Conservation (phyloP, 2,329 filamentous ascomycete species). For the Clonostachys byssicola region DNA sequence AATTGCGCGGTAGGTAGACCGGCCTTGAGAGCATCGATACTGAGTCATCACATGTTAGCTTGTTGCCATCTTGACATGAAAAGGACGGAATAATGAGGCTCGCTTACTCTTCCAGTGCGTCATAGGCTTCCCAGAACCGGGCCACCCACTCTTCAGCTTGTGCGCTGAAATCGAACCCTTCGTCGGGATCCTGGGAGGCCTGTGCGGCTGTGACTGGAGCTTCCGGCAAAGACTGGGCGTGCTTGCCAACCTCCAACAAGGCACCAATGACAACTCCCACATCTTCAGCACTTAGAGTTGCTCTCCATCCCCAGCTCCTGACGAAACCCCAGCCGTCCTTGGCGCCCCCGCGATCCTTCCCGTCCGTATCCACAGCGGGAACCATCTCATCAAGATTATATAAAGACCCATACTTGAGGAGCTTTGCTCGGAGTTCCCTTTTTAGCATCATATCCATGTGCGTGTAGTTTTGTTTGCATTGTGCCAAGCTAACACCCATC, state of each 20-base stretch:
- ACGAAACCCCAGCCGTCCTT: constrained; percentile 98
- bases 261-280: constrained; percentile 91
- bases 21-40: constrained; percentile 71
- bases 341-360: constrained; percentile 62
- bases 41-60: constrained; percentile 18
- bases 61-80: background rate
- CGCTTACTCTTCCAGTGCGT: constrained; percentile 64
- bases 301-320: constrained; percentile 95
- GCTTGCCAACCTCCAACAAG: constrained; percentile 83
- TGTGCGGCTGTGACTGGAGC: constrained; percentile 19
- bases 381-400: constrained; percentile 95
- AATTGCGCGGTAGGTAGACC: constrained; percentile 82
- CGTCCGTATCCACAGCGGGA: constrained; percentile 69
- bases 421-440: constrained; percentile 75
- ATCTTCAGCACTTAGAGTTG: constrained; percentile 87
- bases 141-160: constrained; percentile 62
- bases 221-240: constrained; percentile 27
- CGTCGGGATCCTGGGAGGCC: constrained; percentile 32
- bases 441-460: constrained; percentile 99
- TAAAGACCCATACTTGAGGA: constrained; percentile 86
- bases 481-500: constrained; percentile 91
- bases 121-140: constrained; percentile 69
- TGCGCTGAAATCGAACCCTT: constrained; percentile 41
- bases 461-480: constrained; percentile 93
- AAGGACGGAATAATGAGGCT: background rate